phyloP scores from a whole-genome alignment of 768 basidiomycete genomes.

The Rhizopogon salebrosus region DNA sequence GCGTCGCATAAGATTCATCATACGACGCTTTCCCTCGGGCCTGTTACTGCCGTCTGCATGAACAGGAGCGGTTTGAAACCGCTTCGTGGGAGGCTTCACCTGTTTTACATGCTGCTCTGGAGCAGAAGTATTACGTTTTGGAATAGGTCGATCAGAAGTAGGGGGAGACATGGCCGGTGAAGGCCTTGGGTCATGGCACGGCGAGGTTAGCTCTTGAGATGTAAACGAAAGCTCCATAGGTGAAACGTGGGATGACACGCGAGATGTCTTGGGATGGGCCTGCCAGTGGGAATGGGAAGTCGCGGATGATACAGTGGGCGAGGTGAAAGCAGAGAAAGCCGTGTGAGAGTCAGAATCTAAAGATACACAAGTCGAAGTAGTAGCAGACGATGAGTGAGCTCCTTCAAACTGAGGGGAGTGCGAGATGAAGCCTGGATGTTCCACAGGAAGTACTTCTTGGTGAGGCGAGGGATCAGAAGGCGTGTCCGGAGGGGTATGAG shows the following conservation, averaged over 20 bases:
- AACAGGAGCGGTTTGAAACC: not conserved
- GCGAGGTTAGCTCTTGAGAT: not conserved
- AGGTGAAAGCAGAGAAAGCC: conserved; percentile 7
- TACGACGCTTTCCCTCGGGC: conserved; percentile 11
- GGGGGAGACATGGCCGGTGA: not conserved
- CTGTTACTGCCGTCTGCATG: conserved; percentile 4
- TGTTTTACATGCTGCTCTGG: not conserved
- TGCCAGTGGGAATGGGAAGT: conserved; percentile 4
- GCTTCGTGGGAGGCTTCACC: not conserved
- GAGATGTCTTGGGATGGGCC: not conserved
- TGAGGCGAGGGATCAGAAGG: not conserved
- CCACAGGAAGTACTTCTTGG: not conserved
- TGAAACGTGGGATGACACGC: conserved; percentile 1
- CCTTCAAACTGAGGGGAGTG: not conserved
- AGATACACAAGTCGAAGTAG: conserved; percentile 3
- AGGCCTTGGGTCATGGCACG: not conserved
- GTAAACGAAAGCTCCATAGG: not conserved
- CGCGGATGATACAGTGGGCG: conserved; percentile 10
- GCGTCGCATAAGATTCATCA: conserved; percentile 23
- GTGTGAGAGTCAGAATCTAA: conserved; percentile 6
- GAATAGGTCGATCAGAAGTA: not conserved
- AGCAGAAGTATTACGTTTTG: not conserved
- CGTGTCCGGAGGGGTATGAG: conserved; percentile 1
- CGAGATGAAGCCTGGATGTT: not conserved
- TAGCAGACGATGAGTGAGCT: not conserved